Conservation (phyloP, 306 rosid species). For the Lotus japonicus region DNA sequence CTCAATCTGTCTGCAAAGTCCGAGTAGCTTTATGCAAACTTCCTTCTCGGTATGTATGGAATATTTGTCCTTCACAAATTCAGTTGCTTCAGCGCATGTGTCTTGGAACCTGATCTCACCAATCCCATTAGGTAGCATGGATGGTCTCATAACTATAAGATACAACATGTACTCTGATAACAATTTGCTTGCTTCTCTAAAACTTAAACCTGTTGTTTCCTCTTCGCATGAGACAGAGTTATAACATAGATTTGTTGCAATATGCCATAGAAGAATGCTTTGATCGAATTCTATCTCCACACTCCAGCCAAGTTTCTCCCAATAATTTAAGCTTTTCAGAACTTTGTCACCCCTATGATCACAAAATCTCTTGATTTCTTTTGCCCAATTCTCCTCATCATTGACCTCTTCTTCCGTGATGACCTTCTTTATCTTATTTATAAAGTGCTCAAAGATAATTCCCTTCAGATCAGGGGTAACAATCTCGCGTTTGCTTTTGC, state of each 20-base stretch:
- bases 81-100: constrained; percentile 31
- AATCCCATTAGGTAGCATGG: constrained; percentile 28
- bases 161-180: constrained; percentile 28
- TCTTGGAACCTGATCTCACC: constrained; percentile 30
- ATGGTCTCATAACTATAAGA: constrained; percentile 25
- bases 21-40: background rate
- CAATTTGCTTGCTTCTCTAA: constrained; percentile 2
- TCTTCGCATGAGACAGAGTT: background rate
- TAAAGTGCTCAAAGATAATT: constrained; percentile 1
- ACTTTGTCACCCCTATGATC: background rate
- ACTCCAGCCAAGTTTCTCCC: background rate
- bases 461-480: background rate
- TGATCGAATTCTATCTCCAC: constrained; percentile 9
- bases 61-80: constrained; percentile 6
- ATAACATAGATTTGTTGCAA: constrained; percentile 23
- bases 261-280: constrained; percentile 31
- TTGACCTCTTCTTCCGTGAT: background rate
- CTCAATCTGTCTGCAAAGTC: background rate
- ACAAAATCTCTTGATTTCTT: constrained; percentile 1
- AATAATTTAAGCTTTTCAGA: background rate
- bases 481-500: background rate
- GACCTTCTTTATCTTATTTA: background rate
- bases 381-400: background rate
- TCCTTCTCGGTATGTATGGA: background rate
- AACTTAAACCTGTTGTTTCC: background rate